A percentile compares a stretch with the other conserved stretches of the same genome.
Conservation (phyloP, 2,329 filamentous ascomycete genomes). For the Beauveria rudraprayagi region DNA sequence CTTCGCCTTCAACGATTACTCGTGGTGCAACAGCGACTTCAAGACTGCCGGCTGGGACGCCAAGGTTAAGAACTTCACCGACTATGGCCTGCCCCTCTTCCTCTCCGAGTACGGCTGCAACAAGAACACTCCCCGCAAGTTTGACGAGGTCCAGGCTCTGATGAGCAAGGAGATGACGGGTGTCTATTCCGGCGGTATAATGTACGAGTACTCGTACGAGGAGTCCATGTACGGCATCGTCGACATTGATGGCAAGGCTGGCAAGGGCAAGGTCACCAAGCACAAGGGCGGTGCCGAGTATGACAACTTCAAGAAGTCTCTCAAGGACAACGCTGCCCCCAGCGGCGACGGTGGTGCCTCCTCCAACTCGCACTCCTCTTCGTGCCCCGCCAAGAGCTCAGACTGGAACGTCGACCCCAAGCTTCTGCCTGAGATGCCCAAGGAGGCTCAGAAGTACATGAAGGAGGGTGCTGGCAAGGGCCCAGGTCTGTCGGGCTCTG, state of each 20-base stretch:
- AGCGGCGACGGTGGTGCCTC: slow-evolving; percentile 42
- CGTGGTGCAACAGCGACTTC: slow-evolving; percentile 72
- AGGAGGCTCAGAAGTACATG: slow-evolving; percentile 44
- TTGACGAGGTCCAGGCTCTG: slow-evolving; percentile 69
- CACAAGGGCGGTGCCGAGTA: slow-evolving; percentile 47
- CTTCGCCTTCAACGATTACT: slow-evolving; percentile 86
- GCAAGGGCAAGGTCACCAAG: slow-evolving; percentile 42
- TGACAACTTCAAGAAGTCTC: slow-evolving; percentile 39
- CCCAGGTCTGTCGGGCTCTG: slow-evolving; percentile 43
- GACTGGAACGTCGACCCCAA: slow-evolving; percentile 45
- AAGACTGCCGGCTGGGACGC: slow-evolving; percentile 68
- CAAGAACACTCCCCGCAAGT: slow-evolving; percentile 66
- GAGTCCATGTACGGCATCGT: slow-evolving; percentile 75
- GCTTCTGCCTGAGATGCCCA: slow-evolving; percentile 43
- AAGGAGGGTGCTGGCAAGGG: slow-evolving; percentile 43
- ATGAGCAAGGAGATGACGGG: slow-evolving; percentile 76
- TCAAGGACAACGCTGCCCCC: slow-evolving; percentile 42
- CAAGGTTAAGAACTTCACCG: slow-evolving; percentile 81
- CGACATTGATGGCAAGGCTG: slow-evolving; percentile 42
- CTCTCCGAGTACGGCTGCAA: slow-evolving; percentile 92
- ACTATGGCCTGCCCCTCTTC: slow-evolving; percentile 86
- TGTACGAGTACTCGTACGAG: slow-evolving; percentile 90
- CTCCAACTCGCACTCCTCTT: slow-evolving; percentile 36
- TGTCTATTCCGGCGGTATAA: slow-evolving; percentile 91
- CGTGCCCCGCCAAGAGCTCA: slow-evolving; percentile 41